Evolutionary conservation across 805 yeast genomes (phyloP), one percentile per base, ranked within the genome.

Genomic region (Ogataea parapolymorpha): DNA sequence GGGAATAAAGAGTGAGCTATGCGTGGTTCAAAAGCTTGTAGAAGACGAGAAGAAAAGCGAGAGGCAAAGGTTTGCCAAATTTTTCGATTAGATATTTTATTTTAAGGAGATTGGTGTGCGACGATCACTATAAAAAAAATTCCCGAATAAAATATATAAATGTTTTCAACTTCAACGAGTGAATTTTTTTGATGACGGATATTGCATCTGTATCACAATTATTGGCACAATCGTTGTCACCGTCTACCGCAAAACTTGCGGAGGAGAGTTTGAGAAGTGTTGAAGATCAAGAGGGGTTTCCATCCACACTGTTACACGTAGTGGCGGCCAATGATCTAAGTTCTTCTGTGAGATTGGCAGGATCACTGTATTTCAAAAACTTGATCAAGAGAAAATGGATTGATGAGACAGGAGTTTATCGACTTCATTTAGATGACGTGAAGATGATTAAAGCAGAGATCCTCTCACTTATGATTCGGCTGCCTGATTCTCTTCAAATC

Each of bases 351-450:
- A 72, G 97, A 46, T 68, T 90, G 35, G 96, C 99, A 1, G 95
- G 86, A 14, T 88, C 96, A 1, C 67, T 95, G 39, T 89, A 84
- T 63, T 88, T 93, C 67, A 93, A 93, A 61, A 93, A 93, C 61
- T 74, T 88, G 46, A 73, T 93, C 48, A 82, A 77, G 54, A 70
- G 96, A 37, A 82, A 76, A 53, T 93, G 96, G 97, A 81, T 85
- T 37, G 89, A 89, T 62, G 95, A 87, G 50, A 84, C 86, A 39
- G 98, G 99, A 6, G 75, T 74, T 37, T 82, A 93, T 58, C 56
- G 80, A 42, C 67, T 90, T 22, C 71, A 81, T 2, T 45, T 56
- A 0, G 64, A 66, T 5, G 96, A 90, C 56, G 85, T 85, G 2
- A 69, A 63, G 5, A 66, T 81, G 32, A 76, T 93, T 49, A 90